phyloP scores from a whole-genome alignment of 768 basidiomycete genomes.

The Serendipita vermifera region DNA sequence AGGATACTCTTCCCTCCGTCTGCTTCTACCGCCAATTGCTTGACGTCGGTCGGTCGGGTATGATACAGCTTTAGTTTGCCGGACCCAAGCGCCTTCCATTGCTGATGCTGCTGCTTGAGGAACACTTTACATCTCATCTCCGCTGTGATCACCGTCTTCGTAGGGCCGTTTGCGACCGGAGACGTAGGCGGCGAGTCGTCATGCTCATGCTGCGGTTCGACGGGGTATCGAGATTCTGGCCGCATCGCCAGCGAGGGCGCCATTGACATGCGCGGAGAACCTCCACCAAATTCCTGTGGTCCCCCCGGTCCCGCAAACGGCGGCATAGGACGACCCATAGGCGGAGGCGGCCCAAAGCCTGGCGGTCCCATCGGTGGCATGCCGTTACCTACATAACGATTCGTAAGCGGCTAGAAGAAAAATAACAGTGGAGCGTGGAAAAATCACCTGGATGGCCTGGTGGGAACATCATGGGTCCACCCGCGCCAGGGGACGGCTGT shows the following conservation, averaged over 20 bases:
- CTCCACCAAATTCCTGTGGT: too few species aligned
- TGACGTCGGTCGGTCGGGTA: conserved; percentile 74
- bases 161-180: conserved; percentile 44
- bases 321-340: neutral
- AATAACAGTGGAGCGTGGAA: too few species aligned
- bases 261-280: neutral
- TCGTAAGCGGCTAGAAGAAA: neutral
- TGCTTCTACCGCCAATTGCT: conserved; percentile 90
- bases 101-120: conserved; percentile 87
- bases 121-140: conserved; percentile 99
- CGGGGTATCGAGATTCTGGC: neutral
- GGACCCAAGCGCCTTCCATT: conserved; percentile 91
- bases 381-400: neutral
- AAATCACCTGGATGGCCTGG: conserved; percentile 7
- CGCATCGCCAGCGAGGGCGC: conserved; percentile 8
- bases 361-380: conserved; percentile 1
- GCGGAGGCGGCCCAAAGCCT: too few species aligned
- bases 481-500: conserved; percentile 5
- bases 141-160: conserved; percentile 64
- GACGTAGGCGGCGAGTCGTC: conserved; percentile 63
- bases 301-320: conserved; percentile 6
- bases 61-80: conserved; percentile 79
- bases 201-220: conserved; percentile 11
- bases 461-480: too few species aligned
- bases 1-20: conserved; percentile 66